Evolutionary conservation across 2,329 filamentous ascomycete species (phyloP).

Genomic region (Phaeosphaeriaceae sp.): DNA sequence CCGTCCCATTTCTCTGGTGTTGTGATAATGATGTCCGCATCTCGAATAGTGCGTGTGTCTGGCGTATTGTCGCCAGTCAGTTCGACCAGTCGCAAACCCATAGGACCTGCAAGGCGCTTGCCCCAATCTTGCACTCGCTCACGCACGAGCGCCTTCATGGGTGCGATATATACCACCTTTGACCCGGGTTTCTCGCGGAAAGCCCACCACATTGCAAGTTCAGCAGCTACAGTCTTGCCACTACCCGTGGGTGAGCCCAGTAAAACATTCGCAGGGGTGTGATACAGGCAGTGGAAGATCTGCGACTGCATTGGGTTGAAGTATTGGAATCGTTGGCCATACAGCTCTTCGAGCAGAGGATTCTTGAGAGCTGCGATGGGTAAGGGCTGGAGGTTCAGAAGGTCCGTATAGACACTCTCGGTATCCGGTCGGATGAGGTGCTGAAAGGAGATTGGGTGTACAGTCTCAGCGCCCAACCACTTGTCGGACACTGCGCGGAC

Average conservation of each 20-base stretch:
- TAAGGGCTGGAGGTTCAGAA: conserved; percentile 89
- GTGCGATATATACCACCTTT: conserved; percentile 98
- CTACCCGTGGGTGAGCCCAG: conserved; percentile 95
- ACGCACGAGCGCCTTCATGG: conserved; percentile 97
- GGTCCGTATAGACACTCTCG: conserved; percentile 94
- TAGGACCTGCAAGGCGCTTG: conserved; percentile 77
- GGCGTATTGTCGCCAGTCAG: conserved; percentile 98
- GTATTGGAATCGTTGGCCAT: conserved; percentile 86
- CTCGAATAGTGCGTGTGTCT: conserved; percentile 91
- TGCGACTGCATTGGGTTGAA: conserved; percentile 99
- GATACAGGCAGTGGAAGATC: conserved; percentile 95
- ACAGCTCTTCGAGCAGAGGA: conserved; percentile 84
- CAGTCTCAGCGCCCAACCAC: conserved; percentile 96
- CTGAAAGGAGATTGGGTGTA: conserved; percentile 94
- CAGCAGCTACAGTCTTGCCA: conserved; percentile 95
- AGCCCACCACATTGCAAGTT: conserved; percentile 99
- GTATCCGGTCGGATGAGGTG: conserved; percentile 97
- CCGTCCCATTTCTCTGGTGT: conserved; percentile 99
- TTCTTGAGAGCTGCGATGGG: conserved; percentile 89
- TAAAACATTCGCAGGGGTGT: conserved; percentile 89
- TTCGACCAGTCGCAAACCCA: conserved; percentile 91
- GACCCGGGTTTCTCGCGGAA: conserved; percentile 93
- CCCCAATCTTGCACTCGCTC: conserved; percentile 97
- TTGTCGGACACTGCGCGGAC: conserved; percentile 92
- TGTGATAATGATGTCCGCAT: conserved; percentile 97